These are phyloP conservation scores for Rossbeevera mucosa DNA, from an alignment of 768 basidiomycete genomes.

Conservation along the genomic window DNA sequence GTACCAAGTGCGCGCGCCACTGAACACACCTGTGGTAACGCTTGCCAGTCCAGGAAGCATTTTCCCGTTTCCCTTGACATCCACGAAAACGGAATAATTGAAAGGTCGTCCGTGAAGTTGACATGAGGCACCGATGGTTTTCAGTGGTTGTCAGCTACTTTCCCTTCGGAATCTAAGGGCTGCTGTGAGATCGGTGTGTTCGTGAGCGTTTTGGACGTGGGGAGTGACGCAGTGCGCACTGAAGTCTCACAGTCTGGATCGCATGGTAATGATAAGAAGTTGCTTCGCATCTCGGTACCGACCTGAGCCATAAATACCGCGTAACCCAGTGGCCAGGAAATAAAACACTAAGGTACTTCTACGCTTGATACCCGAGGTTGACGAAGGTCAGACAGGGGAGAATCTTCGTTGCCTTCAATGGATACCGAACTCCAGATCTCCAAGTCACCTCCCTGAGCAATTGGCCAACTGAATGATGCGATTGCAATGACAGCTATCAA, in stretches of 20 bases:
- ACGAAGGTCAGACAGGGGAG: not conserved
- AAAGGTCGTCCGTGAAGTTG: not conserved
- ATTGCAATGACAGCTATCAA: not conserved
- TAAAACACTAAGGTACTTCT: not conserved
- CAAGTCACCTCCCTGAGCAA: not conserved
- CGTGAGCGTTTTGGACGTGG: not conserved
- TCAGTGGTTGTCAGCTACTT: not conserved
- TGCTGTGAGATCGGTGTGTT: not conserved
- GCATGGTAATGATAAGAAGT: not conserved
- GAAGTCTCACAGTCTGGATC: not conserved
- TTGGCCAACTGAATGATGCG: not conserved
- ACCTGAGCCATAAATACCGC: not conserved
- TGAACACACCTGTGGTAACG: slow-evolving; percentile 56
- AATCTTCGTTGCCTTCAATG: not conserved
- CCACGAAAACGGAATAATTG: not conserved
- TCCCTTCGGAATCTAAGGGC: not conserved
- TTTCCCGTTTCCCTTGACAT: not conserved
- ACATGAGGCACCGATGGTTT: not conserved
- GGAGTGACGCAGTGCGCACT: not conserved
- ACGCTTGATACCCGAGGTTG: not conserved
- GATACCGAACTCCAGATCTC: not conserved
- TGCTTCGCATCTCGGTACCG: not conserved
- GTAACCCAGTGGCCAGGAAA: not conserved
- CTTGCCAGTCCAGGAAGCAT: slow-evolving; percentile 38
- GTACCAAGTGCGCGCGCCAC: slow-evolving; percentile 47